Percentiles rank a stretch among this genome's conserved stretches.
These are phyloP conservation scores for Yarrowia hollandica DNA, from an alignment of 805 yeast species.

Conservation along the genomic window DNA sequence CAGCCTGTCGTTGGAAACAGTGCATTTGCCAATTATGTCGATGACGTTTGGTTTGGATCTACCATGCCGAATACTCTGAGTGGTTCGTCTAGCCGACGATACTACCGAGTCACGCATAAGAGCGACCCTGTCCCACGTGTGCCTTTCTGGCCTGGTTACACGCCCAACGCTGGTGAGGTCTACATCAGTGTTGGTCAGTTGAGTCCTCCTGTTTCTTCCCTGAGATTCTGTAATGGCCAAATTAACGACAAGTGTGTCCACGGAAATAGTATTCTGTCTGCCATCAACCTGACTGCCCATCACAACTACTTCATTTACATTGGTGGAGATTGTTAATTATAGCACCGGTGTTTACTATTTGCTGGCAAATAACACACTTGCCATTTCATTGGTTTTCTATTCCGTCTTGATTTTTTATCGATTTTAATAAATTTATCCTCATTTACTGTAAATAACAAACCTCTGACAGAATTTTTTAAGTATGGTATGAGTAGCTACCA, in stretches of 20 bases:
- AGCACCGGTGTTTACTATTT: too few species aligned
- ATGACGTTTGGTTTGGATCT: slow-evolving; percentile 37
- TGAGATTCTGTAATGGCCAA: slow-evolving; percentile 21
- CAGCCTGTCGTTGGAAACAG: slow-evolving; percentile 63
- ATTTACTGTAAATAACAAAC: too few species aligned
- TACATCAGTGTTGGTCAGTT: not conserved
- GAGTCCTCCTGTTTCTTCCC: not conserved
- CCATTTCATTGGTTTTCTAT: not conserved
- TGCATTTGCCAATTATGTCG: slow-evolving; percentile 52
- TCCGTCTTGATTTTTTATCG: too few species aligned
- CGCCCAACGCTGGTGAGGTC: not conserved
- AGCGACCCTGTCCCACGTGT: slow-evolving; percentile 31
- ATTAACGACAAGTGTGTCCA: slow-evolving; percentile 29
- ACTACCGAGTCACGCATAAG: slow-evolving; percentile 31
- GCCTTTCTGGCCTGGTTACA: slow-evolving; percentile 27
- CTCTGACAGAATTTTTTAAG: too few species aligned
- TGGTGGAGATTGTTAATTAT: slow-evolving; percentile 1
- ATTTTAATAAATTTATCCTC: not conserved
- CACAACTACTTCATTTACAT: slow-evolving; percentile 1
- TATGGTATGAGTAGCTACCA: too few species aligned
- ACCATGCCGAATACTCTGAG: not conserved
- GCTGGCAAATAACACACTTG: slow-evolving; percentile 1
- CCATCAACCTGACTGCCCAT: slow-evolving; percentile 3
- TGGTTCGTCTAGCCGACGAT: slow-evolving; percentile 15
- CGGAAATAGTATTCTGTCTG: slow-evolving; percentile 11